Conservation (phyloP, 202 grass and related monocot genomes). For the Panicum virgatum region DNA sequence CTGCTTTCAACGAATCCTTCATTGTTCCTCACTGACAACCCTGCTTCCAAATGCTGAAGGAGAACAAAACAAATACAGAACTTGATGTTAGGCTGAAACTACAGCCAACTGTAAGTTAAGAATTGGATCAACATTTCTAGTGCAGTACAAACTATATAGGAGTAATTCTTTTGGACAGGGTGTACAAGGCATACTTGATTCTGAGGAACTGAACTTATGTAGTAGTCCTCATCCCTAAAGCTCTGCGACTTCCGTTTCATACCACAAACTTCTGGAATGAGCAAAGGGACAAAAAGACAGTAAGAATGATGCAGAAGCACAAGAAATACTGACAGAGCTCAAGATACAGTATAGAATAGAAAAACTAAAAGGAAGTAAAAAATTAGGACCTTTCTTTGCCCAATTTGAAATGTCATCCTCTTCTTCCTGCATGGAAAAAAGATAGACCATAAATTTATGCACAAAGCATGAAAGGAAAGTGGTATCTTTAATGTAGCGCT, state of each 20-base stretch:
- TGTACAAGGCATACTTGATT: slow-evolving; percentile 61
- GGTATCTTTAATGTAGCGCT: background rate
- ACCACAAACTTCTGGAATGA: slow-evolving; percentile 72
- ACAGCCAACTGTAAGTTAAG: slow-evolving; percentile 12
- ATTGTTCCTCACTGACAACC: slow-evolving; percentile 69
- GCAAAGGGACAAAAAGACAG: background rate
- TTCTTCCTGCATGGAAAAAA: slow-evolving; percentile 67
- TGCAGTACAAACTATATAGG: background rate
- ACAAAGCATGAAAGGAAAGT: background rate
- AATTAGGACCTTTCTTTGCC: slow-evolving; percentile 69
- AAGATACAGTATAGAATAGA: background rate
- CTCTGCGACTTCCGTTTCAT: slow-evolving; percentile 70
- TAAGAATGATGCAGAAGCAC: background rate
- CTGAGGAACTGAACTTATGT: slow-evolving; percentile 89
- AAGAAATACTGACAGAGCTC: slow-evolving; percentile 4
- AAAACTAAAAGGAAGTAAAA: background rate
- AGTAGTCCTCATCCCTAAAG: slow-evolving; percentile 95
- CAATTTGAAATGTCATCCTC: slow-evolving; percentile 56
- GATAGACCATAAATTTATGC: slow-evolving; percentile 35
- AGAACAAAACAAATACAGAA: slow-evolving; percentile 4
- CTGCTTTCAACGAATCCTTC: slow-evolving; percentile 81
- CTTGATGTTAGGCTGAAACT: slow-evolving; percentile 8
- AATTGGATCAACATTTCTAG: slow-evolving; percentile 24
- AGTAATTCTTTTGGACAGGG: slow-evolving; percentile 5
- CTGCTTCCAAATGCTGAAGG: slow-evolving; percentile 86